phyloP scores from a whole-genome alignment of 805 yeast species.

The Nematodospora valgi region DNA sequence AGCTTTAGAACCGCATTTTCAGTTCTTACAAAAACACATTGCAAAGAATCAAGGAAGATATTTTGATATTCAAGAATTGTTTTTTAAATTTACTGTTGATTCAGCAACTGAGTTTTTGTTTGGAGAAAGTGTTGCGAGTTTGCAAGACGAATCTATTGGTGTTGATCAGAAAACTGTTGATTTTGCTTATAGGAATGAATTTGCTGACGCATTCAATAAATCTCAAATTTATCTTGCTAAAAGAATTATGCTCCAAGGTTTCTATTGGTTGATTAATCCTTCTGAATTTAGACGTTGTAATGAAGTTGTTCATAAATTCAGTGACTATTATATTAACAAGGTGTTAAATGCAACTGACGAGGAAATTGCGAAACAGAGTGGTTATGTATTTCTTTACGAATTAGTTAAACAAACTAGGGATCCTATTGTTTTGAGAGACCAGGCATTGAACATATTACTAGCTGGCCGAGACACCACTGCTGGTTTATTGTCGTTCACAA shows the following conservation, averaged over 20 bases:
- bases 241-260: conserved; percentile 29
- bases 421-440: conserved; percentile 34
- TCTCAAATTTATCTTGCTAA: conserved; percentile 30
- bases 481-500: conserved; percentile 25
- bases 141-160: conserved; percentile 22
- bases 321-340: conserved; percentile 26
- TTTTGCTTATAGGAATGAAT: conserved; percentile 19
- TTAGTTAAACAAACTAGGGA: conserved; percentile 35
- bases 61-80: conserved; percentile 32
- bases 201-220: conserved; percentile 30
- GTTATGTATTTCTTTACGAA: conserved; percentile 37
- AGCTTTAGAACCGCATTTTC: conserved; percentile 29
- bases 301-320: conserved; percentile 28
- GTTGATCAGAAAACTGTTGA: conserved; percentile 14
- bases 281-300: conserved; percentile 31
- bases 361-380: conserved; percentile 27
- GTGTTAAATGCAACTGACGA: conserved; percentile 26
- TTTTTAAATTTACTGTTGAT: conserved; percentile 35
- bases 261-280: conserved; percentile 26
- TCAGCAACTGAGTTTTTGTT: conserved; percentile 39
- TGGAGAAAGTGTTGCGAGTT: conserved; percentile 31
- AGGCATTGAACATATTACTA: conserved; percentile 35
- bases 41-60: conserved; percentile 16
- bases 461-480: conserved; percentile 40
- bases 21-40: conserved; percentile 21